phyloP scores from a whole-genome alignment of 768 basidiomycete genomes.

The Daedaleopsis nitida region DNA sequence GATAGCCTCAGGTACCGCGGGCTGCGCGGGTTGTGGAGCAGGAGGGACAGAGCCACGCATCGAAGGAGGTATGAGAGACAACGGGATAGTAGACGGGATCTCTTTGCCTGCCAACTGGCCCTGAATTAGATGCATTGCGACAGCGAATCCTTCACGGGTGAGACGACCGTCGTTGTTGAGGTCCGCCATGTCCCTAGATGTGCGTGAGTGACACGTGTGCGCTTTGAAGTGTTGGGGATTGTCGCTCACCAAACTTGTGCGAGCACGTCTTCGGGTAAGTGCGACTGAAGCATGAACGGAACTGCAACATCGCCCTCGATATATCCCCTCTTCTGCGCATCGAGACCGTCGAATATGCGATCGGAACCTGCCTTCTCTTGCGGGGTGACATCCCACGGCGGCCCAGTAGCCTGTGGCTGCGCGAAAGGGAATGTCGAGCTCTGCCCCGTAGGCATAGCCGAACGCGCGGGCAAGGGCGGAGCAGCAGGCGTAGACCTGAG shows the following conservation, averaged over 20 bases:
- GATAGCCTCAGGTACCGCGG: slow-evolving; percentile 39
- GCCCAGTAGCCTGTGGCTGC: slow-evolving; percentile 21
- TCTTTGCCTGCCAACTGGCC: slow-evolving; percentile 79
- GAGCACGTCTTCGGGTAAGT: slow-evolving; percentile 77
- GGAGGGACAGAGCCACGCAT: slow-evolving; percentile 52
- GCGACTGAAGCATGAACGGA: slow-evolving; percentile 92
- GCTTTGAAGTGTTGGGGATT: neutral
- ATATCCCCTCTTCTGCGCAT: slow-evolving; percentile 70
- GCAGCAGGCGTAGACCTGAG: slow-evolving; percentile 24
- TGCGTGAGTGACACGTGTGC: neutral
- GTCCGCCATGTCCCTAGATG: slow-evolving; percentile 87
- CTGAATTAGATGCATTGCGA: slow-evolving; percentile 93
- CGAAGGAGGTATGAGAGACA: slow-evolving; percentile 79
- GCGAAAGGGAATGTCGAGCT: slow-evolving; percentile 22
- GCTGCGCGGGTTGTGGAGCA: slow-evolving; percentile 42
- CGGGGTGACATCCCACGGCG: slow-evolving; percentile 81
- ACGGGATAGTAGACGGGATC: slow-evolving; percentile 70
- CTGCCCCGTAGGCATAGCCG: slow-evolving; percentile 23
- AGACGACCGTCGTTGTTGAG: slow-evolving; percentile 85
- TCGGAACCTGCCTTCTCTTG: slow-evolving; percentile 80
- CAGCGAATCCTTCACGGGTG: slow-evolving; percentile 90
- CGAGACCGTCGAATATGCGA: slow-evolving; percentile 79
- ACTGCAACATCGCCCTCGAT: slow-evolving; percentile 95
- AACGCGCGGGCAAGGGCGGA: slow-evolving; percentile 30
- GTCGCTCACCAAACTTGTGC: slow-evolving; percentile 84